A percentile compares a stretch with the other conserved stretches of the same genome.
Evolutionary conservation across 2,329 filamentous ascomycete species (phyloP).

Genomic region (Trichoderma asperellum): DNA sequence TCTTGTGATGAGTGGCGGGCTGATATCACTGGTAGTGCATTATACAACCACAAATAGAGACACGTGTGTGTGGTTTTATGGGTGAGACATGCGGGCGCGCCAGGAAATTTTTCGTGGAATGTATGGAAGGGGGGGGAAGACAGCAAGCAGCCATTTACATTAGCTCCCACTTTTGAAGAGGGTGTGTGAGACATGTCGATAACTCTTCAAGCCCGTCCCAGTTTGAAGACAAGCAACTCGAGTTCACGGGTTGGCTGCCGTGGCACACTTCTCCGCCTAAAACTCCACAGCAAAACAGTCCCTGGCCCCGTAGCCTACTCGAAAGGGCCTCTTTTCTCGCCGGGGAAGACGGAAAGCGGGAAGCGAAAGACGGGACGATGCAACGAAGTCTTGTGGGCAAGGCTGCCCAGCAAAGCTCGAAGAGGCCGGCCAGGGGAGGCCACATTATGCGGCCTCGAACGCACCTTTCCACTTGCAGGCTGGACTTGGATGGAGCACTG

Average conservation of each 20-base stretch:
- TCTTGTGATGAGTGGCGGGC: not conserved
- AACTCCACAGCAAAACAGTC: conserved; percentile 17
- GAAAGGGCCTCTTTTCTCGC: conserved; percentile 11
- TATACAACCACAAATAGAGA: not conserved
- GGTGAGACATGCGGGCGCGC: conserved; percentile 16
- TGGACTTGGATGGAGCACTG: conserved; percentile 10
- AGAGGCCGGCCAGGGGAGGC: not conserved
- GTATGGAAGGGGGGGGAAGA: not conserved
- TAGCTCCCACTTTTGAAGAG: not conserved
- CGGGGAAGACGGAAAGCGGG: conserved; percentile 27
- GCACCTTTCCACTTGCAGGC: conserved; percentile 10
- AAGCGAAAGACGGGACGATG: conserved; percentile 27
- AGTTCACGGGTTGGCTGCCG: conserved; percentile 14
- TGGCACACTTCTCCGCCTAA: conserved; percentile 17
- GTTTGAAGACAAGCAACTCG: not conserved
- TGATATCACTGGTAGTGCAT: not conserved
- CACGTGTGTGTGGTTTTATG: conserved; percentile 14
- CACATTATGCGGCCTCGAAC: conserved; percentile 5
- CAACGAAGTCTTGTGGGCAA: conserved; percentile 17
- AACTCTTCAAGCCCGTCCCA: conserved; percentile 1
- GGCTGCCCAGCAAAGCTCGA: conserved; percentile 13
- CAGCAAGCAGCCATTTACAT: not conserved
- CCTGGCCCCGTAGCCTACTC: conserved; percentile 9
- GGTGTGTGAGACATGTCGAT: conserved; percentile 15
- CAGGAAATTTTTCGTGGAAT: conserved; percentile 6